phyloP scores from a whole-genome alignment of 768 basidiomycete genomes.

The Mycena leptocephala region DNA sequence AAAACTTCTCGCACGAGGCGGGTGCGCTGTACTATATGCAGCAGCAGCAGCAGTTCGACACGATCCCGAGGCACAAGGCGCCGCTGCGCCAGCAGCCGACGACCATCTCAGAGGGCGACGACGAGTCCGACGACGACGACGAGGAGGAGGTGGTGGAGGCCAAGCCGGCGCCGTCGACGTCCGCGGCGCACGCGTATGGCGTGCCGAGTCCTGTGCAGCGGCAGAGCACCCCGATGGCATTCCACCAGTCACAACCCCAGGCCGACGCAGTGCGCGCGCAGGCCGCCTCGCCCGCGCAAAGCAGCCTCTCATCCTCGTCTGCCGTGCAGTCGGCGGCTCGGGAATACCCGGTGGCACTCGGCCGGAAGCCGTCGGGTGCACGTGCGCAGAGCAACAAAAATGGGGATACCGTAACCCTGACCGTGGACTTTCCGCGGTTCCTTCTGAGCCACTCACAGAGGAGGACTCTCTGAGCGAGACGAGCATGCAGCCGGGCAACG shows the following conservation, averaged over 20 bases:
- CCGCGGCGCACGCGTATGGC: slow-evolving; percentile 7
- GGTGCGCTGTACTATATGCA: slow-evolving; percentile 83
- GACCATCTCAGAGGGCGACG: slow-evolving; percentile 60
- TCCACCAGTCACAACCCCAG: slow-evolving; percentile 42
- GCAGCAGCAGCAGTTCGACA: slow-evolving; percentile 73
- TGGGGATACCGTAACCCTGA: slow-evolving; percentile 57
- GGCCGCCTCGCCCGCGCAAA: slow-evolving; percentile 31
- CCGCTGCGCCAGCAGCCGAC: slow-evolving; percentile 59
- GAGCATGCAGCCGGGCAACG: slow-evolving; percentile 33
- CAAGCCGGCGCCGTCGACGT: slow-evolving; percentile 21
- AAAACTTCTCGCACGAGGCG: slow-evolving; percentile 67
- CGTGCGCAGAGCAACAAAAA: slow-evolving; percentile 74
- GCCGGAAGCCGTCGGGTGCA: slow-evolving; percentile 89
- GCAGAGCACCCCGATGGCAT: slow-evolving; percentile 58
- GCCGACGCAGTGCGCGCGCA: slow-evolving; percentile 13
- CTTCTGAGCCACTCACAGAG: slow-evolving; percentile 52
- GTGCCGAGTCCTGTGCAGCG: slow-evolving; percentile 35
- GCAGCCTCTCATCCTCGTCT: slow-evolving; percentile 37
- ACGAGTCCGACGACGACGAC: slow-evolving; percentile 56
- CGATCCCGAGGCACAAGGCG: slow-evolving; percentile 32
- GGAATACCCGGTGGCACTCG: slow-evolving; percentile 58
- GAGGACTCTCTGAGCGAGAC: slow-evolving; percentile 48
- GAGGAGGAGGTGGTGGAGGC: slow-evolving; percentile 23
- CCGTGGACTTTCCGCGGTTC: slow-evolving; percentile 53
- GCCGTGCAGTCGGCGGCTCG: slow-evolving; percentile 44